Percentiles rank a stretch among this genome's conserved stretches.
phyloP scores from a whole-genome alignment of 192 early-diverging fungal genomes.

The Coemansia sp. region DNA sequence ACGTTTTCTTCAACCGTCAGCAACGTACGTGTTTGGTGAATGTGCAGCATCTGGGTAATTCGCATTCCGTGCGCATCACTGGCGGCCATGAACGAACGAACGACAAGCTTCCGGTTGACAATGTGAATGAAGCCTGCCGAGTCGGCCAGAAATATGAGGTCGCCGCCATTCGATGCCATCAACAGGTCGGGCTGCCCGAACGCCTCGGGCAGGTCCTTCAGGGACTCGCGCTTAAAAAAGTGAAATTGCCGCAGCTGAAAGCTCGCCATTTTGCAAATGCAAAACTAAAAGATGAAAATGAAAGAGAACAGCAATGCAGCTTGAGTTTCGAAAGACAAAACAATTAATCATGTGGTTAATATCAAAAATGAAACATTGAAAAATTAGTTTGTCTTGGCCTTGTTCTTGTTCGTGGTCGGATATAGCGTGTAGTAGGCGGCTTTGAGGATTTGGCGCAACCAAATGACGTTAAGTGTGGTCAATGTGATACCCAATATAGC shows the following conservation, averaged over 20 bases:
- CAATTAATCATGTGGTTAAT: too few species aligned
- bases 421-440: conserved; percentile 37
- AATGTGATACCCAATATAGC: conserved; percentile 32
- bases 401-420: neutral
- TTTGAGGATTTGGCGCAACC: conserved; percentile 39
- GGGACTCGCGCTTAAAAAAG: conserved; percentile 50
- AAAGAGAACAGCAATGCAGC: too few species aligned
- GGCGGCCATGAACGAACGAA: conserved; percentile 58
- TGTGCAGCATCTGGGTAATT: conserved; percentile 79
- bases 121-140: conserved; percentile 57
- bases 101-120: conserved; percentile 62
- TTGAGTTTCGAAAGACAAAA: neutral
- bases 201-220: conserved; percentile 42
- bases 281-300: neutral
- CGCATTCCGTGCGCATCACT: conserved; percentile 58
- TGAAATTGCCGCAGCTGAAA: conserved; percentile 53
- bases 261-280: conserved; percentile 34
- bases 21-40: conserved; percentile 75
- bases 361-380: too few species aligned
- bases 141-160: conserved; percentile 49
- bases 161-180: conserved; percentile 44
- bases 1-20: conserved; percentile 64
- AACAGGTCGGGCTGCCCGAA: conserved; percentile 46
- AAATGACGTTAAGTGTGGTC: conserved; percentile 37
- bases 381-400: neutral